Conservation (phyloP, 805 yeast species). For the Saccharomycopsis javanensis region DNA sequence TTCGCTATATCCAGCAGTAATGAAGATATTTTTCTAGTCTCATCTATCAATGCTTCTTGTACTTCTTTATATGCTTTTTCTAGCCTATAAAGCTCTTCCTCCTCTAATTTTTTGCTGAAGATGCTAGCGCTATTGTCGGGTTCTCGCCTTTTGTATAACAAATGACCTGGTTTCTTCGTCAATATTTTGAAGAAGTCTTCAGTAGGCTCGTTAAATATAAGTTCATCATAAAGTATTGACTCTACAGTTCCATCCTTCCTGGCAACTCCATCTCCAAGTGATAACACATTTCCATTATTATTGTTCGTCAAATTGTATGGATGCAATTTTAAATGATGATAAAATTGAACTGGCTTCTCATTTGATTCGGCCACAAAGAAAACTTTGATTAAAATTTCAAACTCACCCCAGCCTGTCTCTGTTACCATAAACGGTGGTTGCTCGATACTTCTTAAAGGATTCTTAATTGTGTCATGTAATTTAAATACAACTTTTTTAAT, state of each 20-base stretch:
- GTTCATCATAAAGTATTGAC: constrained; percentile 70
- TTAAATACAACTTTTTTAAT: constrained; percentile 90
- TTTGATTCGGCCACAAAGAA: constrained; percentile 79
- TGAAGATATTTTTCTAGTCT: background rate
- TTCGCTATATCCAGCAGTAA: background rate
- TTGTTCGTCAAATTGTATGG: constrained; percentile 44
- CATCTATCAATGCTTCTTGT: constrained; percentile 8
- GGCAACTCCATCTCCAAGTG: constrained; percentile 21
- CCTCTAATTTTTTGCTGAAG: constrained; percentile 46
- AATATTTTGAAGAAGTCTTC: constrained; percentile 74
- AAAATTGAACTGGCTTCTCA: constrained; percentile 77
- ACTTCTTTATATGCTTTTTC: constrained; percentile 29
- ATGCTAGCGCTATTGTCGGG: constrained; percentile 24
- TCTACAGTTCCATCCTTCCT: constrained; percentile 37
- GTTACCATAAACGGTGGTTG: constrained; percentile 89
- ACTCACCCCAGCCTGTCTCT: constrained; percentile 99
- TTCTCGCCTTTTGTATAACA: constrained; percentile 34
- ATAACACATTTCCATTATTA: constrained; percentile 34
- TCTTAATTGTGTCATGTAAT: constrained; percentile 87
- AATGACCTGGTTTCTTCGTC: constrained; percentile 55
- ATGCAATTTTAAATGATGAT: constrained; percentile 86
- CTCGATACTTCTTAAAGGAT: constrained; percentile 78
- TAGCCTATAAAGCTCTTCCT: constrained; percentile 53
- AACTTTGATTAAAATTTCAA: constrained; percentile 81
- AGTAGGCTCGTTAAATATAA: constrained; percentile 93